phyloP scores from a whole-genome alignment of 306 rosid genomes.

The Quercus gilva region DNA sequence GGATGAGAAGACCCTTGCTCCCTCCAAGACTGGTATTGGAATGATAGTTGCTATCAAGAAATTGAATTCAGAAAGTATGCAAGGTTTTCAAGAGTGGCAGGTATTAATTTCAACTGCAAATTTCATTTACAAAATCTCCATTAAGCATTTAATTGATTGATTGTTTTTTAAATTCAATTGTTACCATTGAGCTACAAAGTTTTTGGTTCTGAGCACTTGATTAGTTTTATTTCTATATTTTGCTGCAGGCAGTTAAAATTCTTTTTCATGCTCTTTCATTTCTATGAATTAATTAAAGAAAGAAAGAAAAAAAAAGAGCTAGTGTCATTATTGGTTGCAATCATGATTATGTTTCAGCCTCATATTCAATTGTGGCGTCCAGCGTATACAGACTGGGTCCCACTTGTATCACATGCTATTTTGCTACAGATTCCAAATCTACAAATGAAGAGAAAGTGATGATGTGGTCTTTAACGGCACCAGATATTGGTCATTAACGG shows the following conservation, averaged over 20 bases:
- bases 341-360: background rate
- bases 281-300: too few species aligned
- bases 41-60: conserved; percentile 72
- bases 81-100: conserved; percentile 90
- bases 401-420: conserved; percentile 18
- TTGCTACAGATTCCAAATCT: conserved; percentile 14
- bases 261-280: background rate
- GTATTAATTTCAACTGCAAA: conserved; percentile 21
- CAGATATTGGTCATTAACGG: background rate
- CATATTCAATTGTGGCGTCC: background rate
- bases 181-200: too few species aligned
- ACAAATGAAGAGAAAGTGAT: background rate
- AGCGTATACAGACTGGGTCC: conserved; percentile 6
- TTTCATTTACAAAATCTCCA: background rate
- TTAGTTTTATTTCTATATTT: background rate
- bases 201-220: too few species aligned
- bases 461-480: background rate
- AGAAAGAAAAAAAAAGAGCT: background rate
- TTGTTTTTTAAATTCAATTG: too few species aligned
- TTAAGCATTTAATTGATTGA: background rate
- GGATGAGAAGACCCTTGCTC: conserved; percentile 58
- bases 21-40: conserved; percentile 55
- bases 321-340: background rate
- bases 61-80: conserved; percentile 65
- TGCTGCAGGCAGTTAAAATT: background rate